Conservation (phyloP, 148 eudicot species). For the Cornus kousa region DNA sequence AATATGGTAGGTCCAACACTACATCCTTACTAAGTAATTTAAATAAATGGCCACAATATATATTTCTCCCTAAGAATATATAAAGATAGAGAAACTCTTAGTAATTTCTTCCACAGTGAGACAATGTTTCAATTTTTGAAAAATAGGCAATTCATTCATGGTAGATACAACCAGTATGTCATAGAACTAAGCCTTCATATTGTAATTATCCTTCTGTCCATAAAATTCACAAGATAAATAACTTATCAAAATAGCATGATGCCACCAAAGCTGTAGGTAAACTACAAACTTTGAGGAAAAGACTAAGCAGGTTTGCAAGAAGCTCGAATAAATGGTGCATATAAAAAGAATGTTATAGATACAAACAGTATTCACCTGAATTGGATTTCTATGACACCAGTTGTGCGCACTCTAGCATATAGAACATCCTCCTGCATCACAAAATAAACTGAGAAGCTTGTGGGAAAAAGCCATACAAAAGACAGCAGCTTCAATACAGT, state of each 20-base stretch:
- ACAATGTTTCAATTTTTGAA: too few species aligned
- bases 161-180: not conserved
- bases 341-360: not conserved
- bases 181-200: not conserved
- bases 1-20: not conserved
- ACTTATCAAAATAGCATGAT: not conserved
- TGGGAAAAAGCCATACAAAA: not conserved
- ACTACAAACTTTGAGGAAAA: not conserved
- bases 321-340: not conserved
- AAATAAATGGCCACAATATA: not conserved
- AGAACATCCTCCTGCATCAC: constrained; percentile 87
- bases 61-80: too few species aligned
- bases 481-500: not conserved
- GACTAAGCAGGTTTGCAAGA: not conserved
- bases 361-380: constrained; percentile 57
- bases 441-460: constrained; percentile 15
- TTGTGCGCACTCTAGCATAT: constrained; percentile 91
- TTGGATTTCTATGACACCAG: constrained; percentile 96
- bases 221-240: not conserved
- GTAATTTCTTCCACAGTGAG: not conserved
- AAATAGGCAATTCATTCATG: not conserved
- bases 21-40: not conserved
- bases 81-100: not conserved
- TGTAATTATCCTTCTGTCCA: not conserved
- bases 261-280: not conserved